Base-by-base conservation (phyloP, 2,329 filamentous ascomycete species). In the Aureobasidium sp. region DNA sequence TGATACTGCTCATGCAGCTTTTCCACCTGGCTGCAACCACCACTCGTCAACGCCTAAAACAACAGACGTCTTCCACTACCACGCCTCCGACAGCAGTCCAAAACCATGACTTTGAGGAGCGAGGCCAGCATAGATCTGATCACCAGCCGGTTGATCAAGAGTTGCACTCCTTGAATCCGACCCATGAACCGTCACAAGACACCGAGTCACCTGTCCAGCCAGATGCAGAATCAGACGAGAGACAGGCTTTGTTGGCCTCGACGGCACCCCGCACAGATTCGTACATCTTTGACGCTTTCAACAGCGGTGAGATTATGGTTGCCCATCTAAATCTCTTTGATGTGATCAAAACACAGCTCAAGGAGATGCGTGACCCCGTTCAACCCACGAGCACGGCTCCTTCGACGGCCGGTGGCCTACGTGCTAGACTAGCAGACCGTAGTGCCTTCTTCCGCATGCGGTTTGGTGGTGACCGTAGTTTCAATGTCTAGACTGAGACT, bases 31-130 rank as follows among this genome's bases (percentile, higher is more conserved):
- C 79, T 10, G 76, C 81, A 42, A 74, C 79, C 43, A 69, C 81
- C 37, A 79, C 84, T 69, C 76, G 77, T 54, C 74, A 79, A 31
- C 78, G 77, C 55, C 71, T 78, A 37, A 78, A 75, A 61, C 73
- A 74, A 65, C 70, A 69, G 64, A 40, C 64, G 4, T 42, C 63
- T 33, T 35, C 50, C n/a, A 67, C 68, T 19, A 65, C 73, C 37
- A 63, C 63, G 2, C 57, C 65, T n/a, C 61, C 61, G 42, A 58
- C 57, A 15, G 63, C 63, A 19, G 54, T 61, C n/a, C 83, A 85
- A 67, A 81, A 84, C 65, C 74, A 81, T 60, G 83, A 86, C 64
- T 74, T 78, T 6, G 84, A 86, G 71, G 84, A 86, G 69, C 76
- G 81, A 31, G 83, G 83, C 1, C 69, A 61, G 47, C 59, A 57